phyloP scores from a whole-genome alignment of 2,329 filamentous ascomycete genomes.

The Penicillium vulpinum region DNA sequence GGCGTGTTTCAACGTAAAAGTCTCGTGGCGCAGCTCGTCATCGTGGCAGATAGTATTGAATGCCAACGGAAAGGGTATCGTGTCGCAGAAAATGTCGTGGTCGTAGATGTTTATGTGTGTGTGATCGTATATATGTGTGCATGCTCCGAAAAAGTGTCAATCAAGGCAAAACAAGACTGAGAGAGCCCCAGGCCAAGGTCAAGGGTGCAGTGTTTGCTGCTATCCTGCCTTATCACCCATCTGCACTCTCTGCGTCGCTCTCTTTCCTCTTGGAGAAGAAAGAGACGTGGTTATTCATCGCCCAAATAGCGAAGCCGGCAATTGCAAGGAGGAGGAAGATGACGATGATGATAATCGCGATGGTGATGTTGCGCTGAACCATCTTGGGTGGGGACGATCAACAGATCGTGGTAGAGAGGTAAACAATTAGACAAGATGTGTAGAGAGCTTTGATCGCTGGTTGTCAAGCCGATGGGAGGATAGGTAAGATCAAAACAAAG shows the following conservation, averaged over 20 bases:
- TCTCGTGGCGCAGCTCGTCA: neutral
- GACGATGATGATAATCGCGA: slow-evolving; percentile 53
- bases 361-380: slow-evolving; percentile 49
- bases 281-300: slow-evolving; percentile 34
- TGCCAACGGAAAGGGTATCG: slow-evolving; percentile 7
- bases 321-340: slow-evolving; percentile 50
- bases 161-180: neutral
- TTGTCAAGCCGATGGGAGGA: neutral
- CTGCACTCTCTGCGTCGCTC: slow-evolving; percentile 35
- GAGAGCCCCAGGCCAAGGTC: neutral
- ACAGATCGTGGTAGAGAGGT: neutral
- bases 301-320: slow-evolving; percentile 41
- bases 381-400: slow-evolving; percentile 29
- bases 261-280: slow-evolving; percentile 33
- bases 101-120: slow-evolving; percentile 2
- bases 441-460: neutral
- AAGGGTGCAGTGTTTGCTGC: neutral
- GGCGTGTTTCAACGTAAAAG: slow-evolving; percentile 3
- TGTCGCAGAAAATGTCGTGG: slow-evolving; percentile 6
- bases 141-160: neutral
- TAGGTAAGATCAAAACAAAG: neutral
- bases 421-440: neutral
- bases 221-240: slow-evolving; percentile 14
- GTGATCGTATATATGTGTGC: neutral
- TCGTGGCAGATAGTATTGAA: neutral